Evolutionary conservation across 2,329 filamentous ascomycete species (phyloP).

Genomic region (Colletotrichum cereale): DNA sequence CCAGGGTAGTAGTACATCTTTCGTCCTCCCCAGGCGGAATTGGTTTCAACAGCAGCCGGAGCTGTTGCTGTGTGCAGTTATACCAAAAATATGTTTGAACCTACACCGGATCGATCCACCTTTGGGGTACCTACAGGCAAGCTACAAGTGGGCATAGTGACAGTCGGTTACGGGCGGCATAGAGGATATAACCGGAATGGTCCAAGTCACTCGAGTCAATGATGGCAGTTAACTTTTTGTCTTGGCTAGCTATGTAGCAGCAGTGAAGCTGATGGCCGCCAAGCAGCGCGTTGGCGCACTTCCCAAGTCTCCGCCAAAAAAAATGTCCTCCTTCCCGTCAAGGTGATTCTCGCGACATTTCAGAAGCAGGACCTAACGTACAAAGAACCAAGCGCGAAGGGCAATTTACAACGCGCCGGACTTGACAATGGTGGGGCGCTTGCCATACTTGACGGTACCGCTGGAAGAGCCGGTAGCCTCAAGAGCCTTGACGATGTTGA

Average conservation of each 20-base stretch:
- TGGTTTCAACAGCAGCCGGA: background rate
- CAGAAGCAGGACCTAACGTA: slow-evolving; percentile 39
- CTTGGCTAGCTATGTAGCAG: slow-evolving; percentile 34
- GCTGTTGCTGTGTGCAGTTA: slow-evolving; percentile 12
- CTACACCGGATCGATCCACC: too few relatives aligned
- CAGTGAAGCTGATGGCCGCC: slow-evolving; percentile 8
- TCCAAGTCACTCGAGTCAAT: background rate
- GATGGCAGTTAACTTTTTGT: slow-evolving; percentile 36
- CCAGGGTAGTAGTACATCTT: slow-evolving; percentile 14
- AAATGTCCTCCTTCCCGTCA: slow-evolving; percentile 11
- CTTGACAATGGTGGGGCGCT: slow-evolving; percentile 70
- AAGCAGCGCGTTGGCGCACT: slow-evolving; percentile 22
- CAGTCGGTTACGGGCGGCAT: background rate
- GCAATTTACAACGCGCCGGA: slow-evolving; percentile 62
- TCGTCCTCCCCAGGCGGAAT: slow-evolving; percentile 20
- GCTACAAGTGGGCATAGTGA: background rate
- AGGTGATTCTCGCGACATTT: slow-evolving; percentile 26
- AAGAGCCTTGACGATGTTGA: slow-evolving; percentile 69
- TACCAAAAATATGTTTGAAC: slow-evolving; percentile 23
- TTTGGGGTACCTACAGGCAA: background rate
- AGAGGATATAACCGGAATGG: background rate
- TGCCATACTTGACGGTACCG: slow-evolving; percentile 68
- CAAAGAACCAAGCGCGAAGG: slow-evolving; percentile 38
- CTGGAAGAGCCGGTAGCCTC: slow-evolving; percentile 70
- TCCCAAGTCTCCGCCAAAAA: slow-evolving; percentile 32